Evolutionary conservation across 2,329 filamentous ascomycete genomes (phyloP).

Genomic region (Aspergillus ibericus): DNA sequence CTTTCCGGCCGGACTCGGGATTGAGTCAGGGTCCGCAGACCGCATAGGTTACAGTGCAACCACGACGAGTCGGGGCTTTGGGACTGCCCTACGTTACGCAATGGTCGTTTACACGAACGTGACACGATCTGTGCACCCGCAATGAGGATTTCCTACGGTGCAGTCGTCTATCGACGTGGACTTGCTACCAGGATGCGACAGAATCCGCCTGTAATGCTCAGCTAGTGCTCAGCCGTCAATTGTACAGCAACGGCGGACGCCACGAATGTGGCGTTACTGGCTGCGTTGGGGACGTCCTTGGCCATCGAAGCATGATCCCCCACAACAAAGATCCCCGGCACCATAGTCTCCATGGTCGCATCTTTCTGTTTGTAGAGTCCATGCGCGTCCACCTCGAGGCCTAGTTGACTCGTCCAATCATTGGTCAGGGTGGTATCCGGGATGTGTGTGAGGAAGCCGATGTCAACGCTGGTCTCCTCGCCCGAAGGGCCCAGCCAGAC

Average conservation of each 20-base stretch:
- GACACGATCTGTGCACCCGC: too few relatives aligned
- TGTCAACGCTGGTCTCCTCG: background rate
- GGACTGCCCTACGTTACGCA: too few relatives aligned
- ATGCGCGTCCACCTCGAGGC: background rate
- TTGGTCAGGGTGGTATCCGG: conserved; percentile 4
- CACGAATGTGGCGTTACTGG: conserved; percentile 3
- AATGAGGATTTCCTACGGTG: too few relatives aligned
- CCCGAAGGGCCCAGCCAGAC: background rate
- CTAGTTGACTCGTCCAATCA: background rate
- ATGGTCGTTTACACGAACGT: too few relatives aligned
- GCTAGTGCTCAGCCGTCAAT: background rate
- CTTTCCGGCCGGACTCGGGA: too few relatives aligned
- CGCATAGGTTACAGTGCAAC: too few relatives aligned
- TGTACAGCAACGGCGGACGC: background rate
- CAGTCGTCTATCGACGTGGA: too few relatives aligned
- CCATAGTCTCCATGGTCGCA: conserved; percentile 1
- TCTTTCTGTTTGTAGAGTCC: background rate
- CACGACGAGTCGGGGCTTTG: too few relatives aligned
- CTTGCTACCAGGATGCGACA: background rate
- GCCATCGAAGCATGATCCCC: conserved; percentile 6
- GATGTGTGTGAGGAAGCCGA: background rate
- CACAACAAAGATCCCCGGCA: conserved; percentile 12
- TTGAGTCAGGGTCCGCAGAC: too few relatives aligned
- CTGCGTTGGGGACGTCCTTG: conserved; percentile 6
- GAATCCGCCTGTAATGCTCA: background rate